These are phyloP conservation scores for Zostera marina DNA, from an alignment of 116 monocot species.

Conservation along the genomic window DNA sequence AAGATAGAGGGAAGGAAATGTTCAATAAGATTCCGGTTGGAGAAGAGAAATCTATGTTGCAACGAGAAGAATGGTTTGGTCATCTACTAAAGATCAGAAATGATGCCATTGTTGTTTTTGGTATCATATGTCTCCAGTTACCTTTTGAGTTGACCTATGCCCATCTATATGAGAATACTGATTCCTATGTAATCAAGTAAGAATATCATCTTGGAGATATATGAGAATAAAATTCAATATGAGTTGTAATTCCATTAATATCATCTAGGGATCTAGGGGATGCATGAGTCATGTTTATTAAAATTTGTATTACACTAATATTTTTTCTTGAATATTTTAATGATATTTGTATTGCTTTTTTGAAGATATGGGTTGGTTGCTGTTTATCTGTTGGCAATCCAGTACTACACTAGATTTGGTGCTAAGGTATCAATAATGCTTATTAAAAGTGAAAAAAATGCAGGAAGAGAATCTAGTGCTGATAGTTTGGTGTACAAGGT, in stretches of 20 bases:
- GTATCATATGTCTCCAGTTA: conserved; percentile 81
- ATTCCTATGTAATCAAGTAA: conserved; percentile 63
- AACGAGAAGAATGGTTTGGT: conserved; percentile 81
- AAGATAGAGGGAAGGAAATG: conserved; percentile 24
- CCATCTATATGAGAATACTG: conserved; percentile 58
- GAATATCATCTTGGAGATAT: neutral
- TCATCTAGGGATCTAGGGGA: no score
- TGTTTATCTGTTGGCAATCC: conserved; percentile 69
- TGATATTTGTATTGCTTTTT: neutral
- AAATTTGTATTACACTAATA: neutral
- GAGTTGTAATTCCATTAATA: no score
- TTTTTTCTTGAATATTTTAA: neutral
- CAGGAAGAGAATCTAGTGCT: conserved; percentile 75
- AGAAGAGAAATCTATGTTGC: conserved; percentile 40
- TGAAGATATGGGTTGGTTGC: conserved; percentile 66
- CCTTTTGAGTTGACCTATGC: conserved; percentile 94
- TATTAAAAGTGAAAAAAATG: conserved; percentile 67
- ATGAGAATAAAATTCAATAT: no score
- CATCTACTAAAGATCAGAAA: conserved; percentile 61
- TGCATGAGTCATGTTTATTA: no score
- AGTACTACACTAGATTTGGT: conserved; percentile 84
- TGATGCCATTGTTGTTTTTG: conserved; percentile 53
- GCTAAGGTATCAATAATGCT: conserved; percentile 68
- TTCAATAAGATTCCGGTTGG: conserved; percentile 23
- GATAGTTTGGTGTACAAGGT: conserved; percentile 96